A percentile compares a stretch with the other conserved stretches of the same genome.
phyloP scores from a whole-genome alignment of 208 protist species.

The Leishmania tarentolae region DNA sequence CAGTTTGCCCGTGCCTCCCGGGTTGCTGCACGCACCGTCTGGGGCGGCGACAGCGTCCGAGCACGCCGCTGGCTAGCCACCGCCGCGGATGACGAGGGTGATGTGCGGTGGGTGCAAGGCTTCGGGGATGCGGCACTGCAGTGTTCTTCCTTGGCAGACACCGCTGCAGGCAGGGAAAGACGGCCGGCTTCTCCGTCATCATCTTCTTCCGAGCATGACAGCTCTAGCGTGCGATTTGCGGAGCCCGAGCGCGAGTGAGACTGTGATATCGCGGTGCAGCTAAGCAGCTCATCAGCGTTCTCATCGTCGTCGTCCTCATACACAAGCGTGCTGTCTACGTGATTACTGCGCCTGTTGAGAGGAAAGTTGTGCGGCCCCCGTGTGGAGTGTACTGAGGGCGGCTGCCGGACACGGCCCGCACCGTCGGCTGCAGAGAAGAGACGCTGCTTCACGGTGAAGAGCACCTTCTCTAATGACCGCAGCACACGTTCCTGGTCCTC shows the following conservation, averaged over 20 bases:
- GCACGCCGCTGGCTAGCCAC: background rate
- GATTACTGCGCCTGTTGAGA: background rate
- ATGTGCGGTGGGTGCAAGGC: background rate
- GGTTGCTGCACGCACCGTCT: too few species aligned
- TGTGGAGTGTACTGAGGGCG: background rate
- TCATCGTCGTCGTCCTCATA: slow-evolving; percentile 15
- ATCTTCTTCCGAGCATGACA: background rate
- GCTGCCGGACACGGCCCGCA: background rate
- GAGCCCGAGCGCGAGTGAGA: background rate
- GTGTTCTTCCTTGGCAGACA: background rate
- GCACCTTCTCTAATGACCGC: slow-evolving; percentile 14
- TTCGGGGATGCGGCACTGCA: slow-evolving; percentile 2
- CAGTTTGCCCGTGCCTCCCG: background rate
- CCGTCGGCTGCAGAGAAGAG: background rate
- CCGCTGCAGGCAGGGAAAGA: background rate
- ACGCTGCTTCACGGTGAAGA: background rate
- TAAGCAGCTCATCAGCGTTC: background rate
- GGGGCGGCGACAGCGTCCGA: slow-evolving; percentile 1
- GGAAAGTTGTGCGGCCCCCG: background rate
- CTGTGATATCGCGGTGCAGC: slow-evolving; percentile 13
- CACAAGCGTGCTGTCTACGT: slow-evolving; percentile 18
- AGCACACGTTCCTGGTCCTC: slow-evolving; percentile 23
- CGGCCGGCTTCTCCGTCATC: background rate
- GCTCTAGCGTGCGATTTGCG: background rate
- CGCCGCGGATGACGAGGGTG: background rate